A percentile compares a stretch with the other conserved stretches of the same genome.
phyloP scores from a whole-genome alignment of 2,329 filamentous ascomycete species.

The Fusarium penzigii region DNA sequence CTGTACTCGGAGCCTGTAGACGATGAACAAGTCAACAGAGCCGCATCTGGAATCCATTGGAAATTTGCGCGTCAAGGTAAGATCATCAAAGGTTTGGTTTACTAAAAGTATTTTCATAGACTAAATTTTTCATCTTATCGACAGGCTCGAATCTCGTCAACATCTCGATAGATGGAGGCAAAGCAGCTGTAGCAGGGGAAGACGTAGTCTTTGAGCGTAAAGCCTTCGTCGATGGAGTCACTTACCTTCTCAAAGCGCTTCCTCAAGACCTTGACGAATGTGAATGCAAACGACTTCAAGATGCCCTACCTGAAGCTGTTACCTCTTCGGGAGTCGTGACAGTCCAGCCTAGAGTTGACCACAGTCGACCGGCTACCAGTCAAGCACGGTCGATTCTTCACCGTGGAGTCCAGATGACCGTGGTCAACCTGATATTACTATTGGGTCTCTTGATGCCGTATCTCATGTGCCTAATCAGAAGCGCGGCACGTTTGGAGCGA shows the following conservation, averaged over 20 bases:
- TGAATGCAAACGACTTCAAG: slow-evolving; percentile 46
- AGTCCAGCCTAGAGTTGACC: slow-evolving; percentile 1
- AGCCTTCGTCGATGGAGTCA: slow-evolving; percentile 64
- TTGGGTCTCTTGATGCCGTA: slow-evolving; percentile 64
- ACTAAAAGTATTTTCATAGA: neutral
- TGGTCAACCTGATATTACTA: slow-evolving; percentile 60
- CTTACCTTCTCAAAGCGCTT: slow-evolving; percentile 64
- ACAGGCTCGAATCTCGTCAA: slow-evolving; percentile 30
- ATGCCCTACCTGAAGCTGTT: slow-evolving; percentile 26
- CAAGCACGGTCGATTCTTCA: slow-evolving; percentile 54
- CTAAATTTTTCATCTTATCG: slow-evolving; percentile 5
- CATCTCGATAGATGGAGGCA: slow-evolving; percentile 30
- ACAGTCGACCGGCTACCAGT: neutral
- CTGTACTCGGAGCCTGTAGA: slow-evolving; percentile 26
- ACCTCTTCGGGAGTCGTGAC: slow-evolving; percentile 1
- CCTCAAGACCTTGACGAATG: slow-evolving; percentile 56
- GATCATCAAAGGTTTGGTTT: neutral
- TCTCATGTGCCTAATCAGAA: slow-evolving; percentile 52
- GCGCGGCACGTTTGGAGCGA: slow-evolving; percentile 63
- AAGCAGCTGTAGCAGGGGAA: slow-evolving; percentile 25
- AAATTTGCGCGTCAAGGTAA: slow-evolving; percentile 37
- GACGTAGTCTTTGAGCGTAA: slow-evolving; percentile 49
- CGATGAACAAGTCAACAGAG: slow-evolving; percentile 23
- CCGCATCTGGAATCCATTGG: slow-evolving; percentile 35
- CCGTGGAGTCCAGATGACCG: slow-evolving; percentile 54